phyloP scores from a whole-genome alignment of 2,329 filamentous ascomycete species.

The Colletotrichum higginsianum region DNA sequence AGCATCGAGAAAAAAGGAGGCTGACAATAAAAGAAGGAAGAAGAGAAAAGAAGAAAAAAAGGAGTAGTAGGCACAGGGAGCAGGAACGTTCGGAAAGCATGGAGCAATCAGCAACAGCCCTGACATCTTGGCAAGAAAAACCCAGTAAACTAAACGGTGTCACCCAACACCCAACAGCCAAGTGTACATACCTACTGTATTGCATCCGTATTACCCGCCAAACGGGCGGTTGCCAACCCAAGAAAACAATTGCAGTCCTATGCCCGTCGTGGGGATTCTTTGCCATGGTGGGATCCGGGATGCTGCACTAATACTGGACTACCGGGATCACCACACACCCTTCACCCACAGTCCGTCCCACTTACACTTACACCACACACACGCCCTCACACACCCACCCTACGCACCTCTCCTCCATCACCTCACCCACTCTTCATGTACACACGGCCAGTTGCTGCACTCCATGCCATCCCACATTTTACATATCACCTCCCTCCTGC shows the following conservation, averaged over 20 bases:
- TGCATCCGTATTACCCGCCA: background rate
- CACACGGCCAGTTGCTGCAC: background rate
- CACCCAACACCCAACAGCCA: background rate
- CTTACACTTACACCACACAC: background rate
- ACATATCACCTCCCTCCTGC: constrained; percentile 34
- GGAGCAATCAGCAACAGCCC: constrained; percentile 14
- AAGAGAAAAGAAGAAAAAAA: background rate
- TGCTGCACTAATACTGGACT: constrained; percentile 18
- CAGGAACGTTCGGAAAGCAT: constrained; percentile 17
- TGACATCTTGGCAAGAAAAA: constrained; percentile 33
- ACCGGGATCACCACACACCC: constrained; percentile 10
- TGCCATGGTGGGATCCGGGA: constrained; percentile 31
- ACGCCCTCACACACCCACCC: background rate
- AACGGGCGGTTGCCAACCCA: constrained; percentile 1
- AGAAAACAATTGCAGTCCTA: background rate
- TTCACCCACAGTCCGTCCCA: constrained; percentile 13
- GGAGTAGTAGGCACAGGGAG: background rate
- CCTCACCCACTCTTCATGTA: background rate
- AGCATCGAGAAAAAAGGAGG: no score
- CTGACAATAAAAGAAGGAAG: no score
- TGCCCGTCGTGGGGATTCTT: constrained; percentile 14
- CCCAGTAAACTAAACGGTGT: background rate
- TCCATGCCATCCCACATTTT: constrained; percentile 20
- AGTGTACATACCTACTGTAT: background rate
- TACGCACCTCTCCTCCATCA: constrained; percentile 1